These are phyloP conservation scores for Aspergillus ellipticus DNA, from an alignment of 495 filamentous ascomycete species.

Conservation along the genomic window DNA sequence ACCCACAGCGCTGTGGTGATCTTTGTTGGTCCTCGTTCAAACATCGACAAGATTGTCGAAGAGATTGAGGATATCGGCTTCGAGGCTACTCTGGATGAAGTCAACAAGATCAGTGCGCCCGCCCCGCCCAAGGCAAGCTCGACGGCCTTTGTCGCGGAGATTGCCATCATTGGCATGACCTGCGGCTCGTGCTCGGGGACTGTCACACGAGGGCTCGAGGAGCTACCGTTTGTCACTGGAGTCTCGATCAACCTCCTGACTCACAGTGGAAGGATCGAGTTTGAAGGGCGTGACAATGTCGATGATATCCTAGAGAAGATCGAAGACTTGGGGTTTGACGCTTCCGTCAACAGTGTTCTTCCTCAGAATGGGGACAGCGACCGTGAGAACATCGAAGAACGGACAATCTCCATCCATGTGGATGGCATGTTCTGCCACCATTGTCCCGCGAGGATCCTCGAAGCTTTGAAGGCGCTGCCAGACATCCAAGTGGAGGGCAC, in stretches of 20 bases:
- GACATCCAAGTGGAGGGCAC: constrained; percentile 47
- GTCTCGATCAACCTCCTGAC: constrained; percentile 68
- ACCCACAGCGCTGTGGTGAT: constrained; percentile 53
- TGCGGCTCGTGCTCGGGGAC: constrained; percentile 69
- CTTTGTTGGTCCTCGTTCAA: constrained; percentile 39
- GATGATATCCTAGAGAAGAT: constrained; percentile 64
- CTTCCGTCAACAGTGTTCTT: constrained; percentile 46
- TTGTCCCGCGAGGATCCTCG: constrained; percentile 64
- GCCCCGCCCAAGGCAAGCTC: constrained; percentile 1
- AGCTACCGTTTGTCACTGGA: constrained; percentile 58
- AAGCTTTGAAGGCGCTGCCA: constrained; percentile 49
- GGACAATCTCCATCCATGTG: constrained; percentile 64
- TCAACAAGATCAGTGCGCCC: constrained; percentile 28
- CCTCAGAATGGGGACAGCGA: constrained; percentile 15
- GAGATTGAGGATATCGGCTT: constrained; percentile 55
- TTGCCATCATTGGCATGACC: constrained; percentile 80
- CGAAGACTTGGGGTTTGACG: constrained; percentile 79
- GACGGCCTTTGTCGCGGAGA: constrained; percentile 47
- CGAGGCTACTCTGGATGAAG: constrained; percentile 47
- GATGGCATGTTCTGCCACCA: constrained; percentile 87
- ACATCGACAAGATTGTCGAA: constrained; percentile 41
- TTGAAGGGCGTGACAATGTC: constrained; percentile 49
- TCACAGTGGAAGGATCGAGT: constrained; percentile 66
- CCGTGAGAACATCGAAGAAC: constrained; percentile 23
- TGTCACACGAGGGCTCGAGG: constrained; percentile 61